Percentiles rank a stretch among this genome's conserved stretches.
phyloP scores from a whole-genome alignment of 2,329 filamentous ascomycete genomes.

The Didymella glomerata region DNA sequence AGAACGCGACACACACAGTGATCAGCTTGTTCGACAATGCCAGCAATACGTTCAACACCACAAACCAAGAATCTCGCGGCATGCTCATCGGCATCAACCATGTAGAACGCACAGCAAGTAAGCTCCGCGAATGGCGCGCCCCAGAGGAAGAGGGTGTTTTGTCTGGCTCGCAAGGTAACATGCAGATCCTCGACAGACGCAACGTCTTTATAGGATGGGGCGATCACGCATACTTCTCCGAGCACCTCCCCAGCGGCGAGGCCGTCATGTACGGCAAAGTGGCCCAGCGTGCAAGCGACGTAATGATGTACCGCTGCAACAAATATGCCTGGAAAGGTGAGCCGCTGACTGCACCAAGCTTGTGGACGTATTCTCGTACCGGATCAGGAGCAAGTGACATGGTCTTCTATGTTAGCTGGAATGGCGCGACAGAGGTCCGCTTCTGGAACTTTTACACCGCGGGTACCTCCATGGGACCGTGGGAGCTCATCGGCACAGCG shows the following conservation, averaged over 20 bases:
- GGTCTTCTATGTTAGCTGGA: conserved; percentile 39
- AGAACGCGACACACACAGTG: conserved; percentile 10
- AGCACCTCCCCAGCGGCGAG: not conserved
- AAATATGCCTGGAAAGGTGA: conserved; percentile 42
- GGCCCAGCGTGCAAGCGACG: conserved; percentile 21
- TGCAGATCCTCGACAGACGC: conserved; percentile 54
- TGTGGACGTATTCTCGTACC: conserved; percentile 6
- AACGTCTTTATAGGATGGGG: conserved; percentile 61
- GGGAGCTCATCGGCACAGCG: conserved; percentile 3
- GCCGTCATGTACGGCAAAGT: conserved; percentile 46
- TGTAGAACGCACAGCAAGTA: conserved; percentile 49
- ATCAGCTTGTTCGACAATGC: not conserved
- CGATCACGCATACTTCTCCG: conserved; percentile 53
- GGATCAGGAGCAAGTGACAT: conserved; percentile 17
- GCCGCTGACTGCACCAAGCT: conserved; percentile 32
- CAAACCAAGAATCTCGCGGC: not conserved
- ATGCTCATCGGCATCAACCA: conserved; percentile 51
- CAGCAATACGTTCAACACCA: not conserved
- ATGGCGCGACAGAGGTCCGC: conserved; percentile 40
- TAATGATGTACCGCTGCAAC: conserved; percentile 53
- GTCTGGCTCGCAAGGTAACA: conserved; percentile 49
- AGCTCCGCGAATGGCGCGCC: conserved; percentile 32
- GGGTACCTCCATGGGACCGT: conserved; percentile 10
- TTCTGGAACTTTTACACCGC: conserved; percentile 43
- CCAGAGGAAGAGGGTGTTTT: conserved; percentile 25